Conservation (phyloP, 257 asterid genomes). For the Rehmannia glutinosa region DNA sequence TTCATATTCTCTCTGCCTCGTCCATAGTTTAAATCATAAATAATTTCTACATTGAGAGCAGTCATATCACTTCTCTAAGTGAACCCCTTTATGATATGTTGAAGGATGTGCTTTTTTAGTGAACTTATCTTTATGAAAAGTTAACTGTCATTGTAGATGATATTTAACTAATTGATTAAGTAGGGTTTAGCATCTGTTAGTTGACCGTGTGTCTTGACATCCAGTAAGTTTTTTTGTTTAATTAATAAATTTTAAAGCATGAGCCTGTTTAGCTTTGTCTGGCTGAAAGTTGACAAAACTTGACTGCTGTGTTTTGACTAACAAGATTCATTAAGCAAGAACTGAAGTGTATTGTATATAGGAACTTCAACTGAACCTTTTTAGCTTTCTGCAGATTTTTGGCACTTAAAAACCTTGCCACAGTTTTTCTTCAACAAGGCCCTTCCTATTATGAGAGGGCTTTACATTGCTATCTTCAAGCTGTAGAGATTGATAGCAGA, state of each 20-base stretch:
- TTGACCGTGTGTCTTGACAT: background rate
- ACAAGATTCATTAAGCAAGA: background rate
- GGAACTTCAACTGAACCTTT: constrained; percentile 2
- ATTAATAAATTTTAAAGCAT: background rate
- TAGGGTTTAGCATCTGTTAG: background rate
- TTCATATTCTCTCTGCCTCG: background rate
- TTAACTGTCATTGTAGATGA: background rate
- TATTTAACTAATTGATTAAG: too few species aligned
- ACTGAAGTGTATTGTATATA: background rate
- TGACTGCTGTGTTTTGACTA: background rate
- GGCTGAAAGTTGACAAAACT: constrained; percentile 8
- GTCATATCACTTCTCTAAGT: background rate
- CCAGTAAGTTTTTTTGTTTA: background rate
- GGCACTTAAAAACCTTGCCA: constrained; percentile 91
- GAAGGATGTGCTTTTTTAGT: background rate
- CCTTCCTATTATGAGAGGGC: constrained; percentile 70
- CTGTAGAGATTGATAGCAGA: constrained; percentile 89
- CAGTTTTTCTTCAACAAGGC: constrained; percentile 78
- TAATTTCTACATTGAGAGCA: too few species aligned
- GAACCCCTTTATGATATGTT: background rate
- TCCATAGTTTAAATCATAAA: too few species aligned
- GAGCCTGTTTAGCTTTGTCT: background rate
- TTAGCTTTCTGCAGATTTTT: constrained; percentile 66
- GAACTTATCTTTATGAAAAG: background rate
- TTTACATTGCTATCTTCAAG: constrained; percentile 89